These are phyloP conservation scores for Microcera coccophila DNA, from an alignment of 2,329 filamentous ascomycete species.

Conservation along the genomic window DNA sequence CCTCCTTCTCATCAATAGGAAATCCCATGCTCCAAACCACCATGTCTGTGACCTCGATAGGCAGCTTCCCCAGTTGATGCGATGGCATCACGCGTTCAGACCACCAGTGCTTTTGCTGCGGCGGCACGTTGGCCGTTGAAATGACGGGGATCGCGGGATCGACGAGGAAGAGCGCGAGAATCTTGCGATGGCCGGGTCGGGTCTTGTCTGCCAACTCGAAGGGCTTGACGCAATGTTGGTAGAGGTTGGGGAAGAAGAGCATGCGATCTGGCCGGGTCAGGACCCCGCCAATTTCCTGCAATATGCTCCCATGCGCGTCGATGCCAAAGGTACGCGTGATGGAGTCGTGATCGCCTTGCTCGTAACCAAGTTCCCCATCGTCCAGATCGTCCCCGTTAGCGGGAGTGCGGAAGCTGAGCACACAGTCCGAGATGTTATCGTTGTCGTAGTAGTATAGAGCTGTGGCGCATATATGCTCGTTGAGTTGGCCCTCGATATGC, in stretches of 20 bases:
- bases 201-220: slow-evolving; percentile 51
- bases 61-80: slow-evolving; percentile 10
- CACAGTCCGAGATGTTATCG: slow-evolving; percentile 55
- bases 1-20: slow-evolving; percentile 20
- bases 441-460: slow-evolving; percentile 60
- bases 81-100: background rate
- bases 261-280: slow-evolving; percentile 45
- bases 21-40: slow-evolving; percentile 20
- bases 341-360: slow-evolving; percentile 33
- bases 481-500: slow-evolving; percentile 54
- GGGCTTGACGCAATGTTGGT: slow-evolving; percentile 49
- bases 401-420: slow-evolving; percentile 48
- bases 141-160: slow-evolving; percentile 49
- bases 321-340: slow-evolving; percentile 37
- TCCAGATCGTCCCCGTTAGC: slow-evolving; percentile 30
- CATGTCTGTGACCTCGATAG: slow-evolving; percentile 20
- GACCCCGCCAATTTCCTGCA: slow-evolving; percentile 45
- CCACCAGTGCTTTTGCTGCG: slow-evolving; percentile 41
- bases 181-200: slow-evolving; percentile 54
- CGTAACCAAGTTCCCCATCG: slow-evolving; percentile 22
- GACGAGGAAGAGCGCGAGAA: slow-evolving; percentile 58
- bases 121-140: slow-evolving; percentile 43
- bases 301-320: slow-evolving; percentile 6
- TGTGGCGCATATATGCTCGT: slow-evolving; percentile 62
- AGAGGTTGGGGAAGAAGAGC: slow-evolving; percentile 53